Evolutionary conservation across 805 yeast species (phyloP).

Genomic region (Yarrowia hollandica): DNA sequence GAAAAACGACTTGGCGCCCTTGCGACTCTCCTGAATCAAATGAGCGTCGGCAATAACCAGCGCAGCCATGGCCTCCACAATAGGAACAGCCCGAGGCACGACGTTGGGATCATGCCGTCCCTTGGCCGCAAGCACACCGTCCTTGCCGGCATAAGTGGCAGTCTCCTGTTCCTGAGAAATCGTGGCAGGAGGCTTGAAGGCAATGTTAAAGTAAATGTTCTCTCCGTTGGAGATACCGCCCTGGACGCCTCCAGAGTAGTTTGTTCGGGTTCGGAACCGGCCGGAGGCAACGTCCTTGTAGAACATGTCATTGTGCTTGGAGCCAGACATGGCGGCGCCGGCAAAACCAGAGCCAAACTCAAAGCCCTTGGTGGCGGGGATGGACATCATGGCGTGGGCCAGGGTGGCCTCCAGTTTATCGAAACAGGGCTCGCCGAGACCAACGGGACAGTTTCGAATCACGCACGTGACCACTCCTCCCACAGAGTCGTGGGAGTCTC

Average conservation of each 20-base stretch:
- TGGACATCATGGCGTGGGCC: constrained; percentile 97
- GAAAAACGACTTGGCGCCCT: constrained; percentile 11
- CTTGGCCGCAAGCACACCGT: constrained; percentile 87
- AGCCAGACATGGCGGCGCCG: constrained; percentile 88
- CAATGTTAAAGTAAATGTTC: constrained; percentile 87
- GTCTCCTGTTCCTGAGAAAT: constrained; percentile 91
- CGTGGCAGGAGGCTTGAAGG: constrained; percentile 98
- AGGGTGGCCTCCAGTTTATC: constrained; percentile 93
- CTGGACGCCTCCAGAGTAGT: constrained; percentile 95
- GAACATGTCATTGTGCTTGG: constrained; percentile 90
- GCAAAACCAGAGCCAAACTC: constrained; percentile 96
- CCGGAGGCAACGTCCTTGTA: constrained; percentile 57
- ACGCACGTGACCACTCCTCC: constrained; percentile 99
- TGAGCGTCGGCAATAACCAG: constrained; percentile 84
- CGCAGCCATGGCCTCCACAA: constrained; percentile 98
- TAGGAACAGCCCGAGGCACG: constrained; percentile 97
- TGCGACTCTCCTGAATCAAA: constrained; percentile 80
- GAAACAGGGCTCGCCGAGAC: constrained; percentile 97
- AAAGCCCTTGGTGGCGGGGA: constrained; percentile 97
- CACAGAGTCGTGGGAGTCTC: constrained; percentile 86
- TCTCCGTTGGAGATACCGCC: constrained; percentile 99
- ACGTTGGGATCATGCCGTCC: constrained; percentile 99
- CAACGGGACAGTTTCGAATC: constrained; percentile 86
- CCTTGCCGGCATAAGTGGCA: constrained; percentile 81
- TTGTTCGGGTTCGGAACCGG: constrained; percentile 79